These are phyloP conservation scores for Aspergillus eucalypticola DNA, from an alignment of 2,329 filamentous ascomycete species.

Conservation along the genomic window DNA sequence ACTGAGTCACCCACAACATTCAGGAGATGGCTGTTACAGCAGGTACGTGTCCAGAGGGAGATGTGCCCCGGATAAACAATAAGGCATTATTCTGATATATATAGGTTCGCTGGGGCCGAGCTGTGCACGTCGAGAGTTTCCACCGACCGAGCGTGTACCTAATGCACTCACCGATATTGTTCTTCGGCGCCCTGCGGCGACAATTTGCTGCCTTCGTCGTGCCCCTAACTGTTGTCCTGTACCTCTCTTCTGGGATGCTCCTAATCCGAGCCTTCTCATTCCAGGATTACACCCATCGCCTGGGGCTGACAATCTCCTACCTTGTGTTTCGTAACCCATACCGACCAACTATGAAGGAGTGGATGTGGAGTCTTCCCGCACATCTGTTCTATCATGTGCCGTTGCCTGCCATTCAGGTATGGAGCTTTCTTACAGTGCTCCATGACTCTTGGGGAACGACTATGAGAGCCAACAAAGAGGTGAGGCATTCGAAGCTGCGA, in stretches of 20 bases:
- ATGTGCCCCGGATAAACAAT: too few species aligned
- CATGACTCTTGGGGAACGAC: conserved; percentile 39
- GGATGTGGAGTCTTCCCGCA: conserved; percentile 28
- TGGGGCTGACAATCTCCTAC: conserved; percentile 32
- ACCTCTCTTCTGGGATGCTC: conserved; percentile 31
- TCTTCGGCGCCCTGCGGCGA: conserved; percentile 36
- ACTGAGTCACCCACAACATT: conserved; percentile 42
- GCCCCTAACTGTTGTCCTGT: conserved; percentile 30
- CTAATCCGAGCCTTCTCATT: conserved; percentile 28
- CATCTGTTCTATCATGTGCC: conserved; percentile 39
- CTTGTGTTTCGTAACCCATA: conserved; percentile 33
- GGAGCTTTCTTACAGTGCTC: conserved; percentile 36
- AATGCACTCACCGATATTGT: conserved; percentile 36
- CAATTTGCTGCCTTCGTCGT: conserved; percentile 32
- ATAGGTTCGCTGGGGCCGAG: conserved; percentile 37
- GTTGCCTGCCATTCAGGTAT: conserved; percentile 37
- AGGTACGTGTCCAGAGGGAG: too few species aligned
- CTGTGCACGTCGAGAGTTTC: conserved; percentile 40
- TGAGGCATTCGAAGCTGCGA: conserved; percentile 12
- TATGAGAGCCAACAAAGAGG: conserved; percentile 34
- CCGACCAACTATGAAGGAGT: conserved; percentile 12
- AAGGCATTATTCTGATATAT: neutral
- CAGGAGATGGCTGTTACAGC: conserved; percentile 38
- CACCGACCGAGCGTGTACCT: conserved; percentile 38
- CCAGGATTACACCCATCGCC: conserved; percentile 30